Base-by-base conservation (phyloP, 129 eudicot genomes). In the Flaveria sonorensis region DNA sequence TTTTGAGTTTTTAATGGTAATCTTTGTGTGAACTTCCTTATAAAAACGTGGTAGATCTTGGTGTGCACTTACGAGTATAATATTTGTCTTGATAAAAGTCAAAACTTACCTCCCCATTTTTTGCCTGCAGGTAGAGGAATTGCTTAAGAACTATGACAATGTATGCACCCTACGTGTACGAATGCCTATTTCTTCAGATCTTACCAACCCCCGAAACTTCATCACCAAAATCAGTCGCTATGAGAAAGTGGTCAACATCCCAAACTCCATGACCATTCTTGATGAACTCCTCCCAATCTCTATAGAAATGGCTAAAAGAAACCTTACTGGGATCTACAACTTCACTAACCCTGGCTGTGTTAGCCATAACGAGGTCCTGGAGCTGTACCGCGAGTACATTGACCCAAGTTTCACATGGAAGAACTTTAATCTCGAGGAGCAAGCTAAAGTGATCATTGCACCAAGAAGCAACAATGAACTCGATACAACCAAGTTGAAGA, bases 151-250 rank as follows among this genome's bases (percentile, higher is more conserved):
- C 71, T 85, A 64, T 45, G 86, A 82, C 6, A 85, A 85, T 18
- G 86, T 82, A 18, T 85, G 89, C 84, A 82, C 86, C 6, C 72
- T 85, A 6, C 80, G 89, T 9, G 86, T 85, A 6, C 45, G 89
- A 20, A 85, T 85, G 89, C 89, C 89, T 0, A 85, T 85, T 46
- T 85, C 89, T 9, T 85, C 89, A 3, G 89, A 85, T 65, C 84
- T 85, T n/a, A 75, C 82, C 39, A 85, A 85, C 84, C 89, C 89
- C 12, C 86, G 86, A 75, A 85, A 85, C 86, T 85, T 85, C 77
- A 82, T 85, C 69, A 85, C 89, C 0, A 85, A 85, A 52, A 85
- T 85, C 50, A 59, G 72, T 7, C 86, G 86, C 13, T 85, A 82
- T 7, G 78, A 82, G 48, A 85, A 85, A 48, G 89, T 85, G 60